phyloP scores from a whole-genome alignment of 371 early-diverging fungal genomes.

The Mucor saturninus region DNA sequence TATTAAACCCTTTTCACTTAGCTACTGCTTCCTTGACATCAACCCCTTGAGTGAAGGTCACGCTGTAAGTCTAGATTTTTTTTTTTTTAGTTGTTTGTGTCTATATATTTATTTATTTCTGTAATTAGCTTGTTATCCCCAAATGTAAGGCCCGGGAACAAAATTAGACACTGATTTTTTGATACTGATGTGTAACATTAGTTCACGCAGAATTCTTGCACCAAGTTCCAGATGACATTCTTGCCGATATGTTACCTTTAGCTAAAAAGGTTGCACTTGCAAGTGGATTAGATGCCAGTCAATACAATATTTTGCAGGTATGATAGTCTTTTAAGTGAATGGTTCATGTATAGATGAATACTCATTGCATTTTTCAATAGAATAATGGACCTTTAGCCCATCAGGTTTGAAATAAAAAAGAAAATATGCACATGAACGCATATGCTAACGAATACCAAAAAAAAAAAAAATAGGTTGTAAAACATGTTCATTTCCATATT shows the following conservation, averaged over 20 bases:
- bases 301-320: slow-evolving; percentile 93
- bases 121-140: slow-evolving; percentile 78
- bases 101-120: background rate
- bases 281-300: slow-evolving; percentile 55
- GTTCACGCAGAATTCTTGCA: slow-evolving; percentile 91
- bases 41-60: slow-evolving; percentile 84
- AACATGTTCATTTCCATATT: slow-evolving; percentile 92
- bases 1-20: slow-evolving; percentile 11
- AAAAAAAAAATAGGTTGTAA: slow-evolving; percentile 58
- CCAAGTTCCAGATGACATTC: slow-evolving; percentile 84
- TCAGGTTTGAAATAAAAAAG: slow-evolving; percentile 26
- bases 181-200: slow-evolving; percentile 32
- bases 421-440: background rate
- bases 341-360: background rate
- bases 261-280: slow-evolving; percentile 88
- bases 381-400: slow-evolving; percentile 76
- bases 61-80: slow-evolving; percentile 55
- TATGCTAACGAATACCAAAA: background rate
- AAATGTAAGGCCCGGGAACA: slow-evolving; percentile 62
- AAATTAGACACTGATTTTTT: background rate
- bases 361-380: slow-evolving; percentile 31
- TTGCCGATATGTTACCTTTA: slow-evolving; percentile 87
- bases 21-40: slow-evolving; percentile 77
- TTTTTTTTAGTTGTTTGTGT: background rate
- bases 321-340: background rate